Percentiles rank a stretch among this genome's conserved stretches.
phyloP scores from a whole-genome alignment of 1,139 yeast genomes.

The Yamadazyma dendronema region DNA sequence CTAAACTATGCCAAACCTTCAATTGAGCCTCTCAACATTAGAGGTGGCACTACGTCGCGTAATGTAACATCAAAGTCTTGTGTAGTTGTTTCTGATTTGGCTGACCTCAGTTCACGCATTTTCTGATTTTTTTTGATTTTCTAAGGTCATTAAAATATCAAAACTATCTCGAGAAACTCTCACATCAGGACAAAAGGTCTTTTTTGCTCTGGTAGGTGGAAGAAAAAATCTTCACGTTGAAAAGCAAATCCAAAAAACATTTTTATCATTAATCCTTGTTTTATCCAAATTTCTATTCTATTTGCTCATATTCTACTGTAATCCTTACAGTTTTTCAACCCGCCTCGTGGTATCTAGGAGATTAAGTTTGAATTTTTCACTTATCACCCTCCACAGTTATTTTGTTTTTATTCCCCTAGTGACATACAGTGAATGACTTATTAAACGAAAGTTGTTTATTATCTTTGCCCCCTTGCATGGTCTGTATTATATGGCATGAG shows the following conservation, averaged over 20 bases:
- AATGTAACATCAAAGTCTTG: neutral
- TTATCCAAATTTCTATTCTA: neutral
- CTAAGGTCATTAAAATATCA: neutral
- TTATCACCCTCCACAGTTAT: too few species aligned
- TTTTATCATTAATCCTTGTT: neutral
- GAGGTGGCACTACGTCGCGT: neutral
- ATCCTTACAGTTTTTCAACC: too few species aligned
- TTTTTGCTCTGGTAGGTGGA: too few species aligned
- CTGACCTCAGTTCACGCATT: slow-evolving; percentile 1
- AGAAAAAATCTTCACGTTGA: too few species aligned
- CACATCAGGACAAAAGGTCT: neutral
- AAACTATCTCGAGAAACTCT: neutral
- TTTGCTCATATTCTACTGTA: too few species aligned
- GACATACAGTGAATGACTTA: too few species aligned
- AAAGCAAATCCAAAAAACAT: neutral
- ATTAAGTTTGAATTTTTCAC: neutral
- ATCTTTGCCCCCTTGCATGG: neutral
- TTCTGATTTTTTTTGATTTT: neutral
- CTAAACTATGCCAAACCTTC: too few species aligned
- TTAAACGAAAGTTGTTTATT: neutral
- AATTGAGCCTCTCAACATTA: neutral
- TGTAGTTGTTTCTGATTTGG: neutral
- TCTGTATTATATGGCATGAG: slow-evolving; percentile 7
- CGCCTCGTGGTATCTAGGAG: neutral
- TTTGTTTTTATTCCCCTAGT: too few species aligned